A percentile compares a stretch with the other conserved stretches of the same genome.
phyloP scores from a whole-genome alignment of 2,329 filamentous ascomycete genomes.

The Berkeleyomyces rouxiae region DNA sequence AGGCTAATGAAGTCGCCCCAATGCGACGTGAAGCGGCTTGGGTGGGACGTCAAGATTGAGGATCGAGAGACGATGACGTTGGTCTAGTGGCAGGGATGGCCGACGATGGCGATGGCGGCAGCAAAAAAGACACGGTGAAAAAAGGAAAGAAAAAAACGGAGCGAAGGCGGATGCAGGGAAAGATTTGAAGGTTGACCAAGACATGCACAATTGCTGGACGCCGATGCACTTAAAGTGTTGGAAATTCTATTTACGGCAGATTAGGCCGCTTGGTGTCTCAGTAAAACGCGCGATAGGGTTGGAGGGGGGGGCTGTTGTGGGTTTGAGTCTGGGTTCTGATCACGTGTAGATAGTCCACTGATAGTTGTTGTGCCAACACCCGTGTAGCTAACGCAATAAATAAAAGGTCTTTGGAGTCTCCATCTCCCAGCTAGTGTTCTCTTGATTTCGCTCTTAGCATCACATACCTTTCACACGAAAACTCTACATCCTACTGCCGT shows the following conservation, averaged over 20 bases:
- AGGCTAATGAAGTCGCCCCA: not conserved
- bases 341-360: not conserved
- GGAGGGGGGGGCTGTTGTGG: too few species aligned
- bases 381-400: constrained; percentile 27
- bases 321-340: not conserved
- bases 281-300: too few species aligned
- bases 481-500: constrained; percentile 13
- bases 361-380: constrained; percentile 14
- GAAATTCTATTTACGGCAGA: too few species aligned
- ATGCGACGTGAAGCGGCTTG: not conserved
- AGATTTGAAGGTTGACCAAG: too few species aligned
- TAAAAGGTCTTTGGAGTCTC: constrained; percentile 22
- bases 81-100: constrained; percentile 7
- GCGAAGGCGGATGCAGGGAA: too few species aligned
- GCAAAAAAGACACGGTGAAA: not conserved
- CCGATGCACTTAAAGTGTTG: too few species aligned
- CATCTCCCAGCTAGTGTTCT: not conserved
- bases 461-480: not conserved
- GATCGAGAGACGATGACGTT: constrained; percentile 7
- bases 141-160: not conserved
- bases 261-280: too few species aligned
- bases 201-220: too few species aligned
- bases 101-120: not conserved
- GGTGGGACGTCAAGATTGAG: not conserved
- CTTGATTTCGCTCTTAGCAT: not conserved